Percentiles rank a stretch among this genome's conserved stretches.
These are phyloP conservation scores for Mycena vitilis DNA, from an alignment of 768 basidiomycete species.

Conservation along the genomic window DNA sequence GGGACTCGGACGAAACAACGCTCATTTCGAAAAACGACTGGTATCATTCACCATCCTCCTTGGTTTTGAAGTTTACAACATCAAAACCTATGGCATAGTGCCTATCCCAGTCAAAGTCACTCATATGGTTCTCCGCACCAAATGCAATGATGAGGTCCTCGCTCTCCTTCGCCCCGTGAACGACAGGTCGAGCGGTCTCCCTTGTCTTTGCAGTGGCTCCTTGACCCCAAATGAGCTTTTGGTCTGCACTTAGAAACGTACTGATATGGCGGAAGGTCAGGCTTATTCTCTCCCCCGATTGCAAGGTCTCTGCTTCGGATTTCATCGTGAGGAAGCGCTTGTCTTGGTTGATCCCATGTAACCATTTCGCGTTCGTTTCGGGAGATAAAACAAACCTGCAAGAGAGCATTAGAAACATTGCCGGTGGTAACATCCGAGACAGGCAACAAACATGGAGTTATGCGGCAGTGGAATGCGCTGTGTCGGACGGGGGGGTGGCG, in stretches of 20 bases:
- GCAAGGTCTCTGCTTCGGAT: conserved; percentile 62
- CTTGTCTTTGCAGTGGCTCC: conserved; percentile 74
- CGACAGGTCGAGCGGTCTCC: conserved; percentile 64
- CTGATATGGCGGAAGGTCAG: conserved; percentile 84
- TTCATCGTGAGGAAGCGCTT: conserved; percentile 71
- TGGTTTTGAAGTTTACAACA: conserved; percentile 61
- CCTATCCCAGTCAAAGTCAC: conserved; percentile 76
- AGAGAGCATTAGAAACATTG: not conserved
- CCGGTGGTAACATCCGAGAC: conserved; percentile 37
- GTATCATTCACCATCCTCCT: conserved; percentile 1
- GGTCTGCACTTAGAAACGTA: conserved; percentile 71
- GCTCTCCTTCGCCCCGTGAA: conserved; percentile 62
- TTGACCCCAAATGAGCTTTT: conserved; percentile 73
- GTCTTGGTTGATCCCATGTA: conserved; percentile 83
- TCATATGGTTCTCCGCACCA: conserved; percentile 79
- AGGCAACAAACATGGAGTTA: conserved; percentile 87
- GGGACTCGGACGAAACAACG: not conserved
- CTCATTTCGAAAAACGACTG: not conserved
- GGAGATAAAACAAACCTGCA: conserved; percentile 87
- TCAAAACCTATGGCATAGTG: conserved; percentile 77
- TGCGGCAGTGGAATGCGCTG: conserved; percentile 82
- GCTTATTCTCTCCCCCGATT: conserved; percentile 78
- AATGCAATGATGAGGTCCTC: conserved; percentile 68
- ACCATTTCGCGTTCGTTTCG: conserved; percentile 77
- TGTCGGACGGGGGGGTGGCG: conserved; percentile 48